Evolutionary conservation across 2,329 filamentous ascomycete genomes (phyloP).

Genomic region (Neospermospora avenae): DNA sequence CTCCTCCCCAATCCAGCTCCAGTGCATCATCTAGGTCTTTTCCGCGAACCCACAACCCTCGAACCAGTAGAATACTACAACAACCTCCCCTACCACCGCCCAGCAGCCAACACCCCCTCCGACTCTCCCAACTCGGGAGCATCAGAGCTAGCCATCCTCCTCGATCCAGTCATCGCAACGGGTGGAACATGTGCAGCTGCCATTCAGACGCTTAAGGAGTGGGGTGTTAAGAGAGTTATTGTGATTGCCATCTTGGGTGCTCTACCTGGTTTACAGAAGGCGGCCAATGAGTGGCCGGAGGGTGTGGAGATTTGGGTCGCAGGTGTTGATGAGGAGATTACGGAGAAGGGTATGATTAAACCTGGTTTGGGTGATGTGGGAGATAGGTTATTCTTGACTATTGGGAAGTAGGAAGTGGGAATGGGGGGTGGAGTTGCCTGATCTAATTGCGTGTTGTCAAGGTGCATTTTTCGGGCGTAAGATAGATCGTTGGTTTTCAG

Average conservation of each 20-base stretch:
- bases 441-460: not conserved
- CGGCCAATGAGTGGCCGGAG: slow-evolving; percentile 74
- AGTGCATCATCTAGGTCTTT: slow-evolving; percentile 91
- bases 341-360: slow-evolving; percentile 82
- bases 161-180: slow-evolving; percentile 92
- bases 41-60: slow-evolving; percentile 82
- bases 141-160: slow-evolving; percentile 70
- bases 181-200: slow-evolving; percentile 86
- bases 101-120: slow-evolving; percentile 39
- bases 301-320: slow-evolving; percentile 79
- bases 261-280: slow-evolving; percentile 63
- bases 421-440: not conserved
- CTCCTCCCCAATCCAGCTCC: slow-evolving; percentile 78
- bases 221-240: slow-evolving; percentile 81
- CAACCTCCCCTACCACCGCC: slow-evolving; percentile 76
- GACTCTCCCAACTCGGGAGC: slow-evolving; percentile 38
- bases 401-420: slow-evolving; percentile 62
- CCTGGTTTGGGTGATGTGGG: slow-evolving; percentile 89
- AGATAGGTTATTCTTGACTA: slow-evolving; percentile 82
- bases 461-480: not conserved
- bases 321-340: slow-evolving; percentile 70
- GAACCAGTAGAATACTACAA: slow-evolving; percentile 97
- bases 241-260: slow-evolving; percentile 75
- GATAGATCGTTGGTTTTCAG: not conserved
- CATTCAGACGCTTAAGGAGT: slow-evolving; percentile 84